Evolutionary conservation across 148 eudicot genomes (phyloP), one percentile per base, ranked within the genome.

Genomic region (Amaranthus palmeri): DNA sequence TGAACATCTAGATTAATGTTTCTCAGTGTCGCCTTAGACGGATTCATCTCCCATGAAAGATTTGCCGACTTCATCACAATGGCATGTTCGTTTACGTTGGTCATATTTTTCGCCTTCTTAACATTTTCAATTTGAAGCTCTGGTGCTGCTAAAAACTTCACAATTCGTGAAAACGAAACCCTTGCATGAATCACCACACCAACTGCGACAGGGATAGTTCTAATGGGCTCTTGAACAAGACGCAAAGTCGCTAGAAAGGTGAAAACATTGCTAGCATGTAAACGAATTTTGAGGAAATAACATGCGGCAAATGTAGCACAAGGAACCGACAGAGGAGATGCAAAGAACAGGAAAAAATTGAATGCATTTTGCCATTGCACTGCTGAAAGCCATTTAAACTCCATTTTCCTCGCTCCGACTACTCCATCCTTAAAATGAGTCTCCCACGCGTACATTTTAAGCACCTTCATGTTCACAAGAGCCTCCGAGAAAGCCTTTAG

Each of bases 211-310:
- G 98, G 98, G 56, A 92, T 90, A 41, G 73, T 50, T 77, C 96
- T 83, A 12, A 92, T 76, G 15, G 98, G 93, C 11, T 92, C 98
- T 78, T 92, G 98, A 61, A 90, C 92, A 48, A 92, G 83, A 17
- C 90, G 86, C 48, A 92, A 80, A 3, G 96, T 90, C 13, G 96
- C 92, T 17, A 90, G 86, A 71, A 92, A 92, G 8, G 98, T 90
- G 77, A 92, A 92, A 46, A 92, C 96, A 59, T 90, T 92, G 67
- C 88, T 92, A 15, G 96, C 92, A 77, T 81, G 61, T 40, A 92
- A 66, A n/a, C 90, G 90, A 54, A 90, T 52, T 10, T 83, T 79
- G 55, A 92, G 81, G 43, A 85, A 90, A 53, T 53, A 87, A 57
- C 93, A 91, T 10, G 93, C 81, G 48, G 80, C 89, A 54, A 90